Conservation (phyloP, 163 green algal species). For the Trebouxia gelatinosa region DNA sequence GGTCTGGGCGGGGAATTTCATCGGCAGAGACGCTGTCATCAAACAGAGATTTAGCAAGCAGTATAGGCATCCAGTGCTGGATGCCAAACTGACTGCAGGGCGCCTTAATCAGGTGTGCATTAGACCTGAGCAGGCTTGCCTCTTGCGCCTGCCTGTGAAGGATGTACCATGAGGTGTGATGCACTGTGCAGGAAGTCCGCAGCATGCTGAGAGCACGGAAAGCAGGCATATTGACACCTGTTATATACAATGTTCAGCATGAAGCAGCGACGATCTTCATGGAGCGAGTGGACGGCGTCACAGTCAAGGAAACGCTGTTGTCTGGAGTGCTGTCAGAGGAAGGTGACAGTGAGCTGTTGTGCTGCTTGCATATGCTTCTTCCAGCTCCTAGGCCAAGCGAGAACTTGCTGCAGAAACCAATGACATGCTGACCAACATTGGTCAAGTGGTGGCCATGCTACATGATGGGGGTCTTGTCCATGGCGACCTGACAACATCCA, state of each 20-base stretch:
- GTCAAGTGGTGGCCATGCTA: slow-evolving; percentile 67
- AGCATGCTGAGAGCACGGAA: slow-evolving; percentile 71
- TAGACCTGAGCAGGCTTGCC: background rate
- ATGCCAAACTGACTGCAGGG: slow-evolving; percentile 68
- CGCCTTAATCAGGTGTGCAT: slow-evolving; percentile 55
- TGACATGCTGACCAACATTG: slow-evolving; percentile 62
- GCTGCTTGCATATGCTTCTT: background rate
- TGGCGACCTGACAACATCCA: slow-evolving; percentile 87
- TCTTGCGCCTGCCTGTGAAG: background rate
- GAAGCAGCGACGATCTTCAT: slow-evolving; percentile 66
- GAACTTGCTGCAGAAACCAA: background rate
- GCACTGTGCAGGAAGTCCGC: slow-evolving; percentile 63
- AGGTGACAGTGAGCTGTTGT: background rate
- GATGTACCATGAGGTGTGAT: background rate
- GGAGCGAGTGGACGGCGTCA: slow-evolving; percentile 64
- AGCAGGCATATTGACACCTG: slow-evolving; percentile 69
- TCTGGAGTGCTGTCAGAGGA: background rate
- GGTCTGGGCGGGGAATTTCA: slow-evolving; percentile 56
- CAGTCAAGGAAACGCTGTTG: slow-evolving; percentile 66
- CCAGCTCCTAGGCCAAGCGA: background rate
- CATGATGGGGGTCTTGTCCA: slow-evolving; percentile 92
- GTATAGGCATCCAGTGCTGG: slow-evolving; percentile 77
- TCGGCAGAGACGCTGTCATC: slow-evolving; percentile 54
- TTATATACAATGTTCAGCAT: slow-evolving; percentile 73
- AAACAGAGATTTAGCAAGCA: slow-evolving; percentile 88